Evolutionary conservation across 805 yeast genomes (phyloP).

Genomic region (Ogataea sp.): DNA sequence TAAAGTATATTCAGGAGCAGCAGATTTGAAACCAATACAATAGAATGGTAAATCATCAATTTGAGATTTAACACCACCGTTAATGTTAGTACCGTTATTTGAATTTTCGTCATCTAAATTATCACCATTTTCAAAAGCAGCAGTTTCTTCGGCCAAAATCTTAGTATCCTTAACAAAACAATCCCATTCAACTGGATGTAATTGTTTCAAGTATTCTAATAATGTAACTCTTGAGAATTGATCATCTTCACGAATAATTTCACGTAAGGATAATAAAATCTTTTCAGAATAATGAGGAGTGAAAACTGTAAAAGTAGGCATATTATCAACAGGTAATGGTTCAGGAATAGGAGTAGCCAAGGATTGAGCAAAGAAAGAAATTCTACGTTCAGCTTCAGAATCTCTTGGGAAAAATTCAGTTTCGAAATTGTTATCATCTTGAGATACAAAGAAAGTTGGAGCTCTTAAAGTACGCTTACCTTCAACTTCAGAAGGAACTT

Average conservation of each 20-base stretch:
- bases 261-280: slow-evolving; percentile 87
- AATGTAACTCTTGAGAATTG: slow-evolving; percentile 92
- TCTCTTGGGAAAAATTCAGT: slow-evolving; percentile 96
- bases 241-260: slow-evolving; percentile 94
- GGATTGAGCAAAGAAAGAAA: slow-evolving; percentile 98
- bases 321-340: slow-evolving; percentile 97
- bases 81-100: slow-evolving; percentile 54
- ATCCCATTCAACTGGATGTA: slow-evolving; percentile 97
- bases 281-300: slow-evolving; percentile 96
- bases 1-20: slow-evolving; percentile 92
- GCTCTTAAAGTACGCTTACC: slow-evolving; percentile 98
- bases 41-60: slow-evolving; percentile 90
- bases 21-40: slow-evolving; percentile 95
- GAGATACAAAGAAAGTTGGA: slow-evolving; percentile 97
- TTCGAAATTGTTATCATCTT: slow-evolving; percentile 90
- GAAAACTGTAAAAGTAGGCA: slow-evolving; percentile 98
- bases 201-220: slow-evolving; percentile 87
- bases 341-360: slow-evolving; percentile 98
- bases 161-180: slow-evolving; percentile 95
- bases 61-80: slow-evolving; percentile 64
- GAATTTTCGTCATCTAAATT: slow-evolving; percentile 56
- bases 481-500: slow-evolving; percentile 96
- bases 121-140: slow-evolving; percentile 59
- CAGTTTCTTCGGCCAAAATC: slow-evolving; percentile 90
- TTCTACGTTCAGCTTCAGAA: slow-evolving; percentile 99